Evolutionary conservation across 148 eudicot species (phyloP).

Genomic region (Camellia granthamiana): DNA sequence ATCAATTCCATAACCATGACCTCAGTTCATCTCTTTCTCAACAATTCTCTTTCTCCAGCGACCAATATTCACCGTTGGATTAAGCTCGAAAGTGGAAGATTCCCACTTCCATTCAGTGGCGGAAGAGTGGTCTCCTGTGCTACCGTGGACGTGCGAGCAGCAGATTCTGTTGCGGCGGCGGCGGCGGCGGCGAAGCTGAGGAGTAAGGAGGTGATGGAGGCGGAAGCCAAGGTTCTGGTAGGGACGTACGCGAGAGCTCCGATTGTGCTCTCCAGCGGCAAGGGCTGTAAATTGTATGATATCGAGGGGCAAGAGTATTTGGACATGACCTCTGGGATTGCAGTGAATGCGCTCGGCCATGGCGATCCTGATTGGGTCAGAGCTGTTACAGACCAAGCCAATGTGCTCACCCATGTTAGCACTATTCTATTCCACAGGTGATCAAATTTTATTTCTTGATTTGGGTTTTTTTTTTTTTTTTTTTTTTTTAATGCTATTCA

Average conservation of each 20-base stretch:
- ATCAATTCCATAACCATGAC: slow-evolving; percentile 15
- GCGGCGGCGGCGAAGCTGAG: background rate
- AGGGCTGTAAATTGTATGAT: slow-evolving; percentile 73
- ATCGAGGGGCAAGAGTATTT: slow-evolving; percentile 72
- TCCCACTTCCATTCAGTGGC: background rate
- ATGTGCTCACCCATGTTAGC: slow-evolving; percentile 67
- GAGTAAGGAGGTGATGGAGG: slow-evolving; percentile 27
- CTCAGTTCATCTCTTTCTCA: slow-evolving; percentile 25
- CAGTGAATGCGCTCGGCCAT: slow-evolving; percentile 89
- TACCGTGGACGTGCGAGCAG: slow-evolving; percentile 29
- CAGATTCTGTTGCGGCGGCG: slow-evolving; percentile 13
- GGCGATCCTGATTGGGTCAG: slow-evolving; percentile 64
- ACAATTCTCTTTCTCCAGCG: slow-evolving; percentile 17
- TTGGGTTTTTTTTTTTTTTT: no score
- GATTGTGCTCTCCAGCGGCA: slow-evolving; percentile 63
- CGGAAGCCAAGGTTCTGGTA: slow-evolving; percentile 51
- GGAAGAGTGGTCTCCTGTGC: slow-evolving; percentile 22
- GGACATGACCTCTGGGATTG: slow-evolving; percentile 81
- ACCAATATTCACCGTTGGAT: slow-evolving; percentile 30
- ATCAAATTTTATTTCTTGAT: background rate
- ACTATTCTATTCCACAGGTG: slow-evolving; percentile 59
- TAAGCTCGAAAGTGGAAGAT: slow-evolving; percentile 1
- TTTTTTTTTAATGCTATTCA: background rate
- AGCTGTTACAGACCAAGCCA: slow-evolving; percentile 54
- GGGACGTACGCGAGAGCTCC: slow-evolving; percentile 72